Percentiles rank a stretch among this genome's conserved stretches.
phyloP scores from a whole-genome alignment of 2,329 filamentous ascomycete genomes.

The Penicillium sumatraense region DNA sequence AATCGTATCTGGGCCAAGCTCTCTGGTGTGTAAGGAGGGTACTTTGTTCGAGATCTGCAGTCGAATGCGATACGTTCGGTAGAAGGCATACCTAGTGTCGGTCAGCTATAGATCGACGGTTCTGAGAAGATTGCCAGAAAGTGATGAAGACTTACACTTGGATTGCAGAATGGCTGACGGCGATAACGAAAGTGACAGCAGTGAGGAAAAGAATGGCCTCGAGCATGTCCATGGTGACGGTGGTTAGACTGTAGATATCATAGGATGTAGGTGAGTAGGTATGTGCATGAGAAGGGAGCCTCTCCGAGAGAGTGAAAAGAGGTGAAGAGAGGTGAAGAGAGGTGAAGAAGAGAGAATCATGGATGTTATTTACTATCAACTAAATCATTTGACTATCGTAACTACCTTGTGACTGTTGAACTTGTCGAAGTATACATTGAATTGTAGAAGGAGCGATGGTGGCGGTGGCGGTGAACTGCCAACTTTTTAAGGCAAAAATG shows the following conservation, averaged over 20 bases:
- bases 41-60: slow-evolving; percentile 18
- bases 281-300: no score
- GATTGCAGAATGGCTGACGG: slow-evolving; percentile 8
- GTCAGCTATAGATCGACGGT: no score
- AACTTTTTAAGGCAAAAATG: background rate
- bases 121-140: background rate
- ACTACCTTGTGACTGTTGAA: no score
- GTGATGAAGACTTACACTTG: slow-evolving; percentile 13
- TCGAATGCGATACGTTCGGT: slow-evolving; percentile 17
- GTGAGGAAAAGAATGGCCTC: slow-evolving; percentile 19
- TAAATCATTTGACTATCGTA: no score
- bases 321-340: no score
- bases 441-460: slow-evolving; percentile 21
- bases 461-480: background rate
- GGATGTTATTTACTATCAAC: no score
- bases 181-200: slow-evolving; percentile 17
- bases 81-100: slow-evolving; percentile 18
- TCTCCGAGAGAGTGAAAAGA: no score
- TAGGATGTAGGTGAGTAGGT: no score
- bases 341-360: no score
- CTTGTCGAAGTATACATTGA: no score
- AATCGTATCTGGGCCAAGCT: slow-evolving; percentile 6
- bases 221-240: slow-evolving; percentile 3
- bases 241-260: no score
- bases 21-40: background rate